Evolutionary conservation across 2,329 filamentous ascomycete species (phyloP).

Genomic region (Lasiodiplodia theobromae): DNA sequence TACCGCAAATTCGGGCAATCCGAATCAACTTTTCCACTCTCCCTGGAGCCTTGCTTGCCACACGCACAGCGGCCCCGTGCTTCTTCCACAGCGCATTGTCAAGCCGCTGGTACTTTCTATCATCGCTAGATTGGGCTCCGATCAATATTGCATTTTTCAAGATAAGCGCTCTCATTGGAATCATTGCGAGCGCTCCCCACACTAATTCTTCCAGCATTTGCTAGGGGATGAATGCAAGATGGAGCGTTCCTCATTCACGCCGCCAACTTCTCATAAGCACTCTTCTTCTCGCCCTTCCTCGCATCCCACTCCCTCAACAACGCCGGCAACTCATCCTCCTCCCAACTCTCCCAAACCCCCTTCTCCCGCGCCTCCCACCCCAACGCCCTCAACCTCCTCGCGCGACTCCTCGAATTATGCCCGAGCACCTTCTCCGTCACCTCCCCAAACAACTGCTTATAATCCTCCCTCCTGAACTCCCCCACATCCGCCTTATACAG

Average conservation of each 20-base stretch:
- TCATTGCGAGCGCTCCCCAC: too few relatives aligned
- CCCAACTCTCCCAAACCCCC: constrained; percentile 46
- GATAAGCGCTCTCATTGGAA: too few relatives aligned
- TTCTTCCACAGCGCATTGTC: too few relatives aligned
- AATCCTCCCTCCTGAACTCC: constrained; percentile 47
- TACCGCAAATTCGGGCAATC: too few relatives aligned
- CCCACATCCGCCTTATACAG: constrained; percentile 47
- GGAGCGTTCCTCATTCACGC: background rate
- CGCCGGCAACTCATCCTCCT: constrained; percentile 54
- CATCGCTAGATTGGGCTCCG: too few relatives aligned
- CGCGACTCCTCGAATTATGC: constrained; percentile 52
- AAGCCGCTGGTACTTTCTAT: too few relatives aligned
- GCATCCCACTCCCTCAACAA: constrained; percentile 42
- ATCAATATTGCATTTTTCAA: too few relatives aligned
- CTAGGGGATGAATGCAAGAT: too few relatives aligned
- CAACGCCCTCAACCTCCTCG: constrained; percentile 51
- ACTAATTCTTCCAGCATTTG: too few relatives aligned
- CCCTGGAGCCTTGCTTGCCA: too few relatives aligned
- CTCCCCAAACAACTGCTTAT: constrained; percentile 50
- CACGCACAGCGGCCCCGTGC: too few relatives aligned
- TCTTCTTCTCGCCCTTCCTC: background rate
- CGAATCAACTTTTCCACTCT: too few relatives aligned
- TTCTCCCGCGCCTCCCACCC: constrained; percentile 58
- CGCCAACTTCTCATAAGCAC: background rate
- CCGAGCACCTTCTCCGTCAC: constrained; percentile 44